Evolutionary conservation across 129 eudicot genomes (phyloP).

Genomic region (Erigeron canadensis): DNA sequence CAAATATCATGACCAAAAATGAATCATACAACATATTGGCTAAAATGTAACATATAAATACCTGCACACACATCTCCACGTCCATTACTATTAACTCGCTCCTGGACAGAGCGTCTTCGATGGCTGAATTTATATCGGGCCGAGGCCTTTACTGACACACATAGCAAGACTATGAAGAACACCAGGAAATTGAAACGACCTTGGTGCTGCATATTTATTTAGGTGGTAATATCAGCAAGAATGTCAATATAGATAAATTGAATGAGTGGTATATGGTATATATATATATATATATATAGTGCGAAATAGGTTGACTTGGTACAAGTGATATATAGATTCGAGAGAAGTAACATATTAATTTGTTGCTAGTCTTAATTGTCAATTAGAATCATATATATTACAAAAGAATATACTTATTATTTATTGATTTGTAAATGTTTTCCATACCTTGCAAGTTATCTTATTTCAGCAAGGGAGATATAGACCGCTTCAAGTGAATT

Average conservation of each 20-base stretch:
- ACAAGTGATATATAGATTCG: too few relatives aligned
- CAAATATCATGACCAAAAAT: too few relatives aligned
- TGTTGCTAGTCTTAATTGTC: too few relatives aligned
- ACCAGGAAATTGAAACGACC: neutral
- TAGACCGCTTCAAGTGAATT: too few relatives aligned
- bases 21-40: neutral
- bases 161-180: neutral
- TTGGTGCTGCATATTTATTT: conserved; percentile 18
- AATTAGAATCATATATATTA: too few relatives aligned
- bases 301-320: neutral
- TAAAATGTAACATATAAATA: neutral
- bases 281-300: too few relatives aligned
- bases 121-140: neutral
- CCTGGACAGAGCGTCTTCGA: conserved; percentile 5
- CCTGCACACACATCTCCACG: conserved; percentile 16
- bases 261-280: neutral
- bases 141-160: neutral
- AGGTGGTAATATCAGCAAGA: neutral
- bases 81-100: neutral
- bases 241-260: neutral
- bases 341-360: too few relatives aligned
- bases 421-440: too few relatives aligned
- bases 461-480: too few relatives aligned
- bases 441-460: too few relatives aligned
- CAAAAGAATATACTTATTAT: too few relatives aligned